Percentiles rank a stretch among this genome's conserved stretches.
phyloP scores from a whole-genome alignment of 192 early-diverging fungal genomes.

The Funneliformis mosseae region DNA sequence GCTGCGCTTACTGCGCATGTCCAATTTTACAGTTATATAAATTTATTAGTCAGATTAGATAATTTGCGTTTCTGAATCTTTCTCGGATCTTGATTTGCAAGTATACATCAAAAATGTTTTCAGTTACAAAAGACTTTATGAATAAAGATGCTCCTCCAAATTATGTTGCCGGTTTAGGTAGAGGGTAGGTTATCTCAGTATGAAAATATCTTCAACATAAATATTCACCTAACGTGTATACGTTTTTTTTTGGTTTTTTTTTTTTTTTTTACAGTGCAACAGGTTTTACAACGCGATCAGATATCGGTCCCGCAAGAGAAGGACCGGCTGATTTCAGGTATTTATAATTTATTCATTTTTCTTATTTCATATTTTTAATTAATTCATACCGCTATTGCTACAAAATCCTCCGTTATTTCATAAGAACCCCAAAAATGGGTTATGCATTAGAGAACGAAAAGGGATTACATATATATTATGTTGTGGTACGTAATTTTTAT shows the following conservation, averaged over 20 bases:
- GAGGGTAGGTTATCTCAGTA: constrained; percentile 58
- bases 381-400: neutral
- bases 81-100: too few species aligned
- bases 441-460: neutral
- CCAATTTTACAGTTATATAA: too few species aligned
- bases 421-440: neutral
- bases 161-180: constrained; percentile 96
- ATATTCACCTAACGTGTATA: neutral
- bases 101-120: constrained; percentile 49
- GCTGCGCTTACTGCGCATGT: too few species aligned
- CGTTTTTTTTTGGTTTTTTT: too few species aligned
- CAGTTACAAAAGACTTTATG: constrained; percentile 84
- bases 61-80: too few species aligned
- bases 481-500: neutral
- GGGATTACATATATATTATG: neutral
- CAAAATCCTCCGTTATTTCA: neutral
- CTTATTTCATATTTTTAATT: neutral
- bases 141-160: constrained; percentile 90
- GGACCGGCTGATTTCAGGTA: constrained; percentile 52
- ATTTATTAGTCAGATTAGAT: too few species aligned
- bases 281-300: constrained; percentile 97
- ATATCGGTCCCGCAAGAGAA: constrained; percentile 96
- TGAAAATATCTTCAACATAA: neutral
- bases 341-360: neutral
- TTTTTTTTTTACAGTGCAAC: constrained; percentile 61